Evolutionary conservation across 2,329 filamentous ascomycete species (phyloP).

Genomic region (Trichoderma afroharzianum): DNA sequence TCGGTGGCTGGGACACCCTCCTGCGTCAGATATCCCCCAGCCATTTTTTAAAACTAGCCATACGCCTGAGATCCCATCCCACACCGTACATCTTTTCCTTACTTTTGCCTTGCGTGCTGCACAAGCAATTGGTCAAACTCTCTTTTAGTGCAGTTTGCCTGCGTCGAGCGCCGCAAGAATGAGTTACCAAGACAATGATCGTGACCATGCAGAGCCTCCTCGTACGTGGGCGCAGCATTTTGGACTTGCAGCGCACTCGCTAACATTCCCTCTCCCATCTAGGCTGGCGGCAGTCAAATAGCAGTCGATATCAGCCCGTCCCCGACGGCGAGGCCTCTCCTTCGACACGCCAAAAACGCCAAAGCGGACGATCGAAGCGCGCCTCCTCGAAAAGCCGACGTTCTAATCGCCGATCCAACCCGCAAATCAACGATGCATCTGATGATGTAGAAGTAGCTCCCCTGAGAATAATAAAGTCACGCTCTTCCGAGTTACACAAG

Average conservation of each 20-base stretch:
- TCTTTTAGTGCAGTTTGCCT: conserved; percentile 32
- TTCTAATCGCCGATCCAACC: conserved; percentile 27
- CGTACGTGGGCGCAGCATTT: conserved; percentile 30
- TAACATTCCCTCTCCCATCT: conserved; percentile 9
- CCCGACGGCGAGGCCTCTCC: conserved; percentile 12
- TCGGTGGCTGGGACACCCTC: conserved; percentile 21
- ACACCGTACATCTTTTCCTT: conserved; percentile 30
- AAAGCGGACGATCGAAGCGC: conserved; percentile 3
- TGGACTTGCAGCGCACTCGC: neutral
- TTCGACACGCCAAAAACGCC: conserved; percentile 15
- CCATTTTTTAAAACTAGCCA: conserved; percentile 31
- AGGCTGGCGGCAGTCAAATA: conserved; percentile 18
- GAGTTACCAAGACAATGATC: conserved; percentile 37
- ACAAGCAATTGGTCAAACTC: conserved; percentile 33
- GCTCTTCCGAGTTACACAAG: conserved; percentile 43
- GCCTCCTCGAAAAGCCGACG: neutral
- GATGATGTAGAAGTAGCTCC: conserved; percentile 27
- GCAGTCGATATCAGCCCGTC: conserved; percentile 5
- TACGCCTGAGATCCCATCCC: conserved; percentile 28
- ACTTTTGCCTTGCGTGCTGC: conserved; percentile 29
- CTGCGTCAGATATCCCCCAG: conserved; percentile 21
- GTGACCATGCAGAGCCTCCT: conserved; percentile 36
- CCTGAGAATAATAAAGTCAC: conserved; percentile 31
- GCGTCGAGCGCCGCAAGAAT: conserved; percentile 29
- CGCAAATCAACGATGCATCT: conserved; percentile 34